Percentiles rank a stretch among this genome's conserved stretches.
Conservation (phyloP, 306 rosid species). For the Herpetospermum pedunculosum region DNA sequence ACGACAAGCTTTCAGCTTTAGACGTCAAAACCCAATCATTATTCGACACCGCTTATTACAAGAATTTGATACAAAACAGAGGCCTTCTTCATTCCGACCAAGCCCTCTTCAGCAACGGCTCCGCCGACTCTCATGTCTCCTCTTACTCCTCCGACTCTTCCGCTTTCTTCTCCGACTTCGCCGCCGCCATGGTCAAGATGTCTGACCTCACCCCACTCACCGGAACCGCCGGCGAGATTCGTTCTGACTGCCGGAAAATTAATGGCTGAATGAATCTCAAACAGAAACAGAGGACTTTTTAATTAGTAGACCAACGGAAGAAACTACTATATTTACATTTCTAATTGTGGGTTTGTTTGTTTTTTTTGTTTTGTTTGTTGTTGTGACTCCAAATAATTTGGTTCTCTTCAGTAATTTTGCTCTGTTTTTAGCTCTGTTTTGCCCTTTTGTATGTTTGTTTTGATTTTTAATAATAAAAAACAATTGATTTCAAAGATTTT, state of each 20-base stretch:
- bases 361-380: no score
- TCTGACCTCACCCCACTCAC: slow-evolving; percentile 7
- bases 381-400: background rate
- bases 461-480: background rate
- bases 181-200: slow-evolving; percentile 28
- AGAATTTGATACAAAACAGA: slow-evolving; percentile 6
- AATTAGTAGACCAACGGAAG: no score
- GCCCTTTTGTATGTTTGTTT: background rate
- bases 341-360: background rate
- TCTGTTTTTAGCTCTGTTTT: background rate
- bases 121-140: slow-evolving; percentile 17
- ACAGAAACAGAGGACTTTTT: no score
- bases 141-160: slow-evolving; percentile 9
- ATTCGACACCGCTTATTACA: slow-evolving; percentile 16
- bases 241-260: slow-evolving; percentile 9
- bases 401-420: background rate
- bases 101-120: slow-evolving; percentile 19
- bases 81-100: slow-evolving; percentile 21
- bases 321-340: background rate
- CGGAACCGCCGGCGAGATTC: background rate
- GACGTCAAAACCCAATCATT: background rate
- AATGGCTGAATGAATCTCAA: no score
- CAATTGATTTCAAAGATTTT: no score
- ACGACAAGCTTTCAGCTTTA: slow-evolving; percentile 5
- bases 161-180: slow-evolving; percentile 26